These are phyloP conservation scores for Nothophytophthora sp. DNA, from an alignment of 352 stramenopile genomes.

Conservation along the genomic window DNA sequence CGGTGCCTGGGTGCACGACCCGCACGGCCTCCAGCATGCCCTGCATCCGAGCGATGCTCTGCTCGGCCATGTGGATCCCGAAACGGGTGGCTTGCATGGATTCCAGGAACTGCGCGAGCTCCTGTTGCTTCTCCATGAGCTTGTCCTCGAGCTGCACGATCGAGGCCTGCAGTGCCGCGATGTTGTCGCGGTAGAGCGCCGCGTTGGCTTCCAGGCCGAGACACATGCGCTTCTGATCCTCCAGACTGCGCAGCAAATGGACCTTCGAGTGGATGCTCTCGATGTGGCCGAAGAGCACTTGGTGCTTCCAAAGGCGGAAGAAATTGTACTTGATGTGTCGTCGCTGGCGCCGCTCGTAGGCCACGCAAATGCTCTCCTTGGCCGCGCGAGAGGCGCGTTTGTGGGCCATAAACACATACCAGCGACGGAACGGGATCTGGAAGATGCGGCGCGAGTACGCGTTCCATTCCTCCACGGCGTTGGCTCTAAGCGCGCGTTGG, in stretches of 20 bases:
- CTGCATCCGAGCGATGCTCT: slow-evolving; percentile 70
- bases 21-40: slow-evolving; percentile 73
- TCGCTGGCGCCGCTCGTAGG: slow-evolving; percentile 60
- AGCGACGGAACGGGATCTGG: slow-evolving; percentile 73
- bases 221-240: slow-evolving; percentile 82
- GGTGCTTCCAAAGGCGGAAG: slow-evolving; percentile 83
- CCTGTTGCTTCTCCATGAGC: slow-evolving; percentile 64
- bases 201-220: slow-evolving; percentile 68
- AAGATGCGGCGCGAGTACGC: slow-evolving; percentile 66
- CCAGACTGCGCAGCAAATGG: slow-evolving; percentile 60
- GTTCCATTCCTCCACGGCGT: slow-evolving; percentile 58
- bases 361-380: slow-evolving; percentile 67
- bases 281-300: slow-evolving; percentile 69
- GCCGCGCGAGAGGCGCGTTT: slow-evolving; percentile 39
- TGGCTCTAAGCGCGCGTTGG: slow-evolving; percentile 48
- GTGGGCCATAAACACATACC: slow-evolving; percentile 52
- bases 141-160: slow-evolving; percentile 59
- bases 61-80: slow-evolving; percentile 67
- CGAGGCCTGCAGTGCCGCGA: slow-evolving; percentile 52
- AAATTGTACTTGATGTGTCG: slow-evolving; percentile 78
- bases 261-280: slow-evolving; percentile 69
- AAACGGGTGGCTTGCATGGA: slow-evolving; percentile 69
- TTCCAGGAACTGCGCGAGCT: slow-evolving; percentile 59
- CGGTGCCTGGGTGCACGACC: slow-evolving; percentile 65
- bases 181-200: slow-evolving; percentile 58